Conservation (phyloP, 352 stramenopile species). For the Globisporangium megalacanthum region DNA sequence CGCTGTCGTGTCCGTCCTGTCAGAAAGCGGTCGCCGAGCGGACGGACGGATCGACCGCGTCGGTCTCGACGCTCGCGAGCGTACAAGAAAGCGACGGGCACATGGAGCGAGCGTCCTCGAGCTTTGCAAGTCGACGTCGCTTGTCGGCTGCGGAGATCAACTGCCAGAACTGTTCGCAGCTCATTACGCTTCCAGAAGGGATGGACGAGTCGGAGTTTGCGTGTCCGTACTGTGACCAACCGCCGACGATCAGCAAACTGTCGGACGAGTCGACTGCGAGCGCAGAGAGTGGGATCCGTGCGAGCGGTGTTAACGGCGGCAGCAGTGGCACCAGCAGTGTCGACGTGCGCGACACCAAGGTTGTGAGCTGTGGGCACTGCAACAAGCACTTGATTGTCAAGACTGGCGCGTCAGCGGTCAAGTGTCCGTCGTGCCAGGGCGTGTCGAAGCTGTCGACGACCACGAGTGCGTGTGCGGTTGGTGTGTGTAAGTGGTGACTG, state of each 20-base stretch:
- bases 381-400: constrained; percentile 82
- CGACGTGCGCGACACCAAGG: constrained; percentile 74
- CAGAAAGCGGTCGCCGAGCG: constrained; percentile 33
- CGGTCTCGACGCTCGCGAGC: constrained; percentile 23
- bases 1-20: constrained; percentile 37
- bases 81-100: constrained; percentile 17
- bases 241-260: constrained; percentile 37
- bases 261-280: constrained; percentile 6
- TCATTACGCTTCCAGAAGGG: constrained; percentile 40
- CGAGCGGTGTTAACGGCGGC: neutral
- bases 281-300: neutral
- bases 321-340: neutral
- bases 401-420: constrained; percentile 67
- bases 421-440: constrained; percentile 74
- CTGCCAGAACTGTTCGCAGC: constrained; percentile 54
- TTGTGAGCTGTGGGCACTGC: constrained; percentile 83
- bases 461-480: constrained; percentile 33
- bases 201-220: constrained; percentile 45
- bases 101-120: neutral
- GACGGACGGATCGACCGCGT: constrained; percentile 23
- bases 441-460: constrained; percentile 81
- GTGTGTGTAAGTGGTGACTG: neutral
- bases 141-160: constrained; percentile 21
- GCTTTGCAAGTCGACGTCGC: neutral
- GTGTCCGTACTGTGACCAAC: constrained; percentile 61